Evolutionary conservation across 345 rosid genomes (phyloP).

Genomic region (Dovyalis caffra): DNA sequence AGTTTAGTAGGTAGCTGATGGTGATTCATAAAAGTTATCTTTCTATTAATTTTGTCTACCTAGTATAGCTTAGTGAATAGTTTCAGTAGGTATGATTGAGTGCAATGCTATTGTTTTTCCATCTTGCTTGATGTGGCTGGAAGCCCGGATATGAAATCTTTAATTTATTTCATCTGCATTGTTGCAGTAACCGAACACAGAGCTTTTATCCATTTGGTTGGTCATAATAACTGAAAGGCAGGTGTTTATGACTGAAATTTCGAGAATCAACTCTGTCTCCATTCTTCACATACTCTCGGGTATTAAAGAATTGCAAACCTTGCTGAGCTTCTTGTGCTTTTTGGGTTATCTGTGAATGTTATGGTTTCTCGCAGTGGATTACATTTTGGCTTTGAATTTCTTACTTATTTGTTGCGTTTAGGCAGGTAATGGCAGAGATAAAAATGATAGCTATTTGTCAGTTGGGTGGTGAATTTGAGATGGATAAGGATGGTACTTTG

Average conservation of each 20-base stretch:
- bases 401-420: not conserved
- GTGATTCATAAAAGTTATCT: not conserved
- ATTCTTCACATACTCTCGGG: not conserved
- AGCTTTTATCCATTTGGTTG: not conserved
- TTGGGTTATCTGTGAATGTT: not conserved
- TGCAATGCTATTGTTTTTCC: not conserved
- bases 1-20: not conserved
- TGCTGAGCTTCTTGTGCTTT: not conserved
- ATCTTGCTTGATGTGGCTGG: not conserved
- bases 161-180: not conserved
- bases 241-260: not conserved
- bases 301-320: not conserved
- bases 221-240: not conserved
- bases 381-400: not conserved
- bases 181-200: not conserved
- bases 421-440: slow-evolving; percentile 57
- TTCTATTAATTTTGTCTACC: not conserved
- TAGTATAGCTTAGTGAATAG: not conserved
- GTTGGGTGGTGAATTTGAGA: slow-evolving; percentile 58
- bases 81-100: not conserved
- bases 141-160: not conserved
- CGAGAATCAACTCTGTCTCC: not conserved
- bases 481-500: slow-evolving; percentile 44
- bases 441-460: slow-evolving; percentile 74
- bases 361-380: not conserved